Conservation (phyloP, 495 filamentous ascomycete species). For the Xylaria curta region DNA sequence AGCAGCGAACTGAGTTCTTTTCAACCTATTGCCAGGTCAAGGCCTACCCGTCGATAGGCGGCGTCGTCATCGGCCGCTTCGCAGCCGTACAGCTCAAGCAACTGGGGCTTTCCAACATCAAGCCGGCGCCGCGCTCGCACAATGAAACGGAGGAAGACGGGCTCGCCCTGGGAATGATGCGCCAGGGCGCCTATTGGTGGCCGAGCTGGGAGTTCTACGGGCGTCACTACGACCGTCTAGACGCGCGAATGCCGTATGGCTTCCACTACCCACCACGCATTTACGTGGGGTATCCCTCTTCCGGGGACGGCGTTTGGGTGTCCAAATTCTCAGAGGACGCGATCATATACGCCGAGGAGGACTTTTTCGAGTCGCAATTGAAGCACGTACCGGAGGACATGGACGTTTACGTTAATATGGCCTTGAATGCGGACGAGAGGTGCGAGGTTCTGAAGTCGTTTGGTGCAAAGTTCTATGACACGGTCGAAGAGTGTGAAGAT, state of each 20-base stretch:
- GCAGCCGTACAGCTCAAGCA: neutral
- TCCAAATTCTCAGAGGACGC: no score
- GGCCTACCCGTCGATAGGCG: neutral
- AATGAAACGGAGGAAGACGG: neutral
- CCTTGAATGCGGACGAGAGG: conserved; percentile 4
- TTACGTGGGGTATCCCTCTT: no score
- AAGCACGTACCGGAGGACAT: neutral
- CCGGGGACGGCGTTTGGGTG: no score
- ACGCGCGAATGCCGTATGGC: no score
- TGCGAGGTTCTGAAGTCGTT: conserved; percentile 5
- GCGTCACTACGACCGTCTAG: no score
- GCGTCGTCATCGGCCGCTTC: conserved; percentile 1
- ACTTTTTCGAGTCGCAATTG: no score
- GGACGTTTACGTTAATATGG: neutral
- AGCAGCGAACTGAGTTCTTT: conserved; percentile 9
- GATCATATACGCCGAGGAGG: no score
- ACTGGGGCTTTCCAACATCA: neutral
- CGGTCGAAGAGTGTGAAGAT: conserved; percentile 3
- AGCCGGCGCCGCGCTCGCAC: neutral
- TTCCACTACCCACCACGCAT: no score
- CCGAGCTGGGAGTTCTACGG: no score
- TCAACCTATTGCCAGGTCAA: neutral
- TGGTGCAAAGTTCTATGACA: conserved; percentile 6
- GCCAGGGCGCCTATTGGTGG: neutral
- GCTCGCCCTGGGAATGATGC: conserved; percentile 3